Conservation (phyloP, 805 yeast genomes). For the Millerozyma acaciae region DNA sequence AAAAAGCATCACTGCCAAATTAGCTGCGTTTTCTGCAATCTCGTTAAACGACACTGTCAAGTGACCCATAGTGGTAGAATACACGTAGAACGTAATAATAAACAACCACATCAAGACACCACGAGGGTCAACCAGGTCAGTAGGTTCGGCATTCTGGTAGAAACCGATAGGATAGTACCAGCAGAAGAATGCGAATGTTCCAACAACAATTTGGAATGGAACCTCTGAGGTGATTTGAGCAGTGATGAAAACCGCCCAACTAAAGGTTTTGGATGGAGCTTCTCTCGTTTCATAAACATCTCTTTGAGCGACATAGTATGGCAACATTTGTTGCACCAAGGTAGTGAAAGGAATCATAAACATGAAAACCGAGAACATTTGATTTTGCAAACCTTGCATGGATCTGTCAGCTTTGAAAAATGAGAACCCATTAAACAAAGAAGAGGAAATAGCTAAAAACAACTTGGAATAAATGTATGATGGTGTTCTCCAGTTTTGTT, state of each 20-base stretch:
- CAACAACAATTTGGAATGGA: slow-evolving; percentile 43
- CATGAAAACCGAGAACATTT: slow-evolving; percentile 49
- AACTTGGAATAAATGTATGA: slow-evolving; percentile 60
- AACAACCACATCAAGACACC: slow-evolving; percentile 38
- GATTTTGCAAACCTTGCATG: slow-evolving; percentile 64
- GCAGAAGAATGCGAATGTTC: slow-evolving; percentile 37
- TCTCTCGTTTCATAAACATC: slow-evolving; percentile 47
- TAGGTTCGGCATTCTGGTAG: slow-evolving; percentile 49
- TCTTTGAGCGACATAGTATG: slow-evolving; percentile 42
- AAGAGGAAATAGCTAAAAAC: slow-evolving; percentile 48
- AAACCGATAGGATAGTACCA: slow-evolving; percentile 61
- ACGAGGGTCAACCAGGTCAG: slow-evolving; percentile 33
- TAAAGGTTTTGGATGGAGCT: slow-evolving; percentile 41
- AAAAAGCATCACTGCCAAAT: slow-evolving; percentile 25
- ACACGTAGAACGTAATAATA: slow-evolving; percentile 22
- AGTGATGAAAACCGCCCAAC: slow-evolving; percentile 39
- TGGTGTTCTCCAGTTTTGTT: slow-evolving; percentile 54
- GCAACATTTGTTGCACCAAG: slow-evolving; percentile 37
- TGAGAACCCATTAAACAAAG: slow-evolving; percentile 68
- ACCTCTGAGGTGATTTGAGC: slow-evolving; percentile 44
- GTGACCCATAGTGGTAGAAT: slow-evolving; percentile 27
- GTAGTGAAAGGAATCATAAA: slow-evolving; percentile 37
- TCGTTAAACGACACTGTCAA: slow-evolving; percentile 26
- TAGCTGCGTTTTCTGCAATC: slow-evolving; percentile 32
- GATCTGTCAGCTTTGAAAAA: slow-evolving; percentile 62